A percentile compares a stretch with the other conserved stretches of the same genome.
phyloP scores from a whole-genome alignment of 108 stramenopile species.

The Phaeodactylum tricornutum region DNA sequence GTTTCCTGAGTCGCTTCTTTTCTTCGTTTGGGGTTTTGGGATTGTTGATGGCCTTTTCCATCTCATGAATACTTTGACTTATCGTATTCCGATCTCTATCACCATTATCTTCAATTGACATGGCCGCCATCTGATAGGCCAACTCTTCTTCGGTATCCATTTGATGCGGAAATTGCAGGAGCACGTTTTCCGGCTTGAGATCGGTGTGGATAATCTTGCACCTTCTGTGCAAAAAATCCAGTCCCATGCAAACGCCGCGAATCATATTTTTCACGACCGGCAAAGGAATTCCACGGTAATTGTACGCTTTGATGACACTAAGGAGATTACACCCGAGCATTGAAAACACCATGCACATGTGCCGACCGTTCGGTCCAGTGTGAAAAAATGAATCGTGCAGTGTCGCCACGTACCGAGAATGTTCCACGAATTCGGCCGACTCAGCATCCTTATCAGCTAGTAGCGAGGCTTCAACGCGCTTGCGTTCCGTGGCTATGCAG shows the following conservation, averaged over 20 bases:
- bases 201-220: conserved; percentile 98
- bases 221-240: conserved; percentile 90
- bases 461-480: conserved; percentile 26
- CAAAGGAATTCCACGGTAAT: conserved; percentile 91
- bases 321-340: conserved; percentile 95
- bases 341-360: conserved; percentile 98
- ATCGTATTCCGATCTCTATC: not conserved
- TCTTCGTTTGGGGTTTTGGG: conserved; percentile 42
- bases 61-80: conserved; percentile 49
- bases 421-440: conserved; percentile 42
- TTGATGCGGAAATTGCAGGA: conserved; percentile 62
- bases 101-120: conserved; percentile 4
- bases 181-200: conserved; percentile 96
- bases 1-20: conserved; percentile 48
- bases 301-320: conserved; percentile 90
- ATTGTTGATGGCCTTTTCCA: conserved; percentile 43
- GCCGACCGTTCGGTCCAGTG: conserved; percentile 90
- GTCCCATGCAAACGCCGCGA: conserved; percentile 79
- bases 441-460: conserved; percentile 40
- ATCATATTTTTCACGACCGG: conserved; percentile 86
- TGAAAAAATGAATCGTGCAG: conserved; percentile 93
- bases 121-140: conserved; percentile 10
- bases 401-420: conserved; percentile 73
- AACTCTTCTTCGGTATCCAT: conserved; percentile 17
- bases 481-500: conserved; percentile 66